These are phyloP conservation scores for Fusarium burgessii DNA, from an alignment of 2,329 filamentous ascomycete genomes.

Conservation along the genomic window DNA sequence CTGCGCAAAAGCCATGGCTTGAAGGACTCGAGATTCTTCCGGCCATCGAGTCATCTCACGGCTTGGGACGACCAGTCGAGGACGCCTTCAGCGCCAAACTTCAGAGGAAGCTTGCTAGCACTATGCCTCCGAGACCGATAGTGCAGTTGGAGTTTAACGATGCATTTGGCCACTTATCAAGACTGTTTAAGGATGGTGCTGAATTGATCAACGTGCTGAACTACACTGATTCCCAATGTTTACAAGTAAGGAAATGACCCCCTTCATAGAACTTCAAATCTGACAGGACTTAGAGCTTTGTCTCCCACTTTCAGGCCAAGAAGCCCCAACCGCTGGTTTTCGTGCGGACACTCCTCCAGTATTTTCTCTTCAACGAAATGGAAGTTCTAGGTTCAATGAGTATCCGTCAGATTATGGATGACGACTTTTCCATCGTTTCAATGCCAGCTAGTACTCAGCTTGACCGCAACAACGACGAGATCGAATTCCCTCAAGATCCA, in stretches of 20 bases:
- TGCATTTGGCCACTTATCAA: constrained; percentile 75
- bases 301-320: constrained; percentile 79
- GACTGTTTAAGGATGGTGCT: constrained; percentile 77
- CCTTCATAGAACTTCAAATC: neutral
- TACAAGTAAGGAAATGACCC: constrained; percentile 67
- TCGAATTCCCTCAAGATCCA: constrained; percentile 80
- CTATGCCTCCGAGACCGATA: constrained; percentile 91
- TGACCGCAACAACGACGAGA: constrained; percentile 78
- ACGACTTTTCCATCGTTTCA: constrained; percentile 82
- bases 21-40: constrained; percentile 64
- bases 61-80: constrained; percentile 73
- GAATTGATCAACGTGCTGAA: constrained; percentile 76
- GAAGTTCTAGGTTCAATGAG: constrained; percentile 75
- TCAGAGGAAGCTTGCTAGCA: constrained; percentile 91
- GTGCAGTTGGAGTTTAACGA: constrained; percentile 80
- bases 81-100: constrained; percentile 91
- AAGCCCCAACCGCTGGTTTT: constrained; percentile 87
- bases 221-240: constrained; percentile 75
- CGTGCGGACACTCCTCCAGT: constrained; percentile 82
- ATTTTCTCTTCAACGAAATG: constrained; percentile 79
- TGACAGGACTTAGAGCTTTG: constrained; percentile 68
- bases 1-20: constrained; percentile 64
- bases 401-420: constrained; percentile 80
- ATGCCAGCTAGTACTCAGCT: constrained; percentile 78
- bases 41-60: constrained; percentile 69